These are phyloP conservation scores for Cladosporium sphaerospermum DNA, from an alignment of 2,329 filamentous ascomycete species.

Conservation along the genomic window DNA sequence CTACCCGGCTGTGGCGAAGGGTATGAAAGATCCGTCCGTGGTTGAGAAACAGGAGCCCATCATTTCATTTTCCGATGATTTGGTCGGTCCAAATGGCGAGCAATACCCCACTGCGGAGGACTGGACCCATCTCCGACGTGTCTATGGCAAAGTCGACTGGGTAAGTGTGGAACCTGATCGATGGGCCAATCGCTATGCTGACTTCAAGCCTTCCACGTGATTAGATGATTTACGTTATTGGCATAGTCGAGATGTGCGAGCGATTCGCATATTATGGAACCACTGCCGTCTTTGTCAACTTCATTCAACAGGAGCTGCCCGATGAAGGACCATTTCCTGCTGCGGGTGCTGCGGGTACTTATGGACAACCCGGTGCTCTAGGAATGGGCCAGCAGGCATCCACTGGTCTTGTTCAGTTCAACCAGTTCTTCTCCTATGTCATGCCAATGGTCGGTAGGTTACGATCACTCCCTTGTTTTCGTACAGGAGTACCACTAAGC, in stretches of 20 bases:
- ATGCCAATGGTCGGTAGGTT: conserved; percentile 35
- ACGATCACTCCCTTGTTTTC: neutral
- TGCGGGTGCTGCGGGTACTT: conserved; percentile 17
- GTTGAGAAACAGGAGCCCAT: conserved; percentile 5
- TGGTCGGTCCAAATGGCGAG: conserved; percentile 16
- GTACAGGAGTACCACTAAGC: neutral
- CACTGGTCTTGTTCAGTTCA: conserved; percentile 40
- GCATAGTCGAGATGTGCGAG: conserved; percentile 45
- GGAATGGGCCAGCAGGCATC: conserved; percentile 38
- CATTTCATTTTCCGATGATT: neutral
- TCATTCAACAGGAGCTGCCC: conserved; percentile 38
- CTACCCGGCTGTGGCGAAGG: conserved; percentile 4
- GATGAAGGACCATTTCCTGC: conserved; percentile 14
- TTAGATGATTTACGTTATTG: conserved; percentile 39
- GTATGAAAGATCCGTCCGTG: neutral
- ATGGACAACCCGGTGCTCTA: conserved; percentile 35
- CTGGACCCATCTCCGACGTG: conserved; percentile 36
- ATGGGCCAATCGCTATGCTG: conserved; percentile 24
- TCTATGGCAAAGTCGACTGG: conserved; percentile 42
- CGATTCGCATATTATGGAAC: conserved; percentile 42
- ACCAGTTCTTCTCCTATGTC: conserved; percentile 45
- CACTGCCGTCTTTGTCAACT: conserved; percentile 42
- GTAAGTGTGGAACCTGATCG: conserved; percentile 31
- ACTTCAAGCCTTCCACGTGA: conserved; percentile 17
- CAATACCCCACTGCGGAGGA: conserved; percentile 40